phyloP scores from a whole-genome alignment of 78 protist genomes.

The Neovahlkampfia damariscottae region DNA sequence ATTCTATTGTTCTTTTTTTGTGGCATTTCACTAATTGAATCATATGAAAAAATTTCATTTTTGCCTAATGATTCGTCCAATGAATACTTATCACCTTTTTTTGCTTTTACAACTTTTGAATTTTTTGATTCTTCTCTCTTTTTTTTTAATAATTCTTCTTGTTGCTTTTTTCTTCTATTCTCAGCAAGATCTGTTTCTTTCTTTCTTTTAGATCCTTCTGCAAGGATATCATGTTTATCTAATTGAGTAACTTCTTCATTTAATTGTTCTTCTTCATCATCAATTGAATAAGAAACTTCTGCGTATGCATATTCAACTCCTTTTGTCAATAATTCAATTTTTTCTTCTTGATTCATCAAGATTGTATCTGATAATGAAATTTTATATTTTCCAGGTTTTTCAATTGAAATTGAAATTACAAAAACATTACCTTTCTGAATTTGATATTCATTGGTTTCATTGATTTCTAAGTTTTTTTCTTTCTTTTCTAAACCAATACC shows the following conservation, averaged over 20 bases:
- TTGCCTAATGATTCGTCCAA: not conserved
- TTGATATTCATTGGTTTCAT: not conserved
- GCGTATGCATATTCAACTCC: not conserved
- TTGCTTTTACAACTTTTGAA: too few species aligned
- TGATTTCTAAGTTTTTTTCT: not conserved
- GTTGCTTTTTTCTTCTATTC: not conserved
- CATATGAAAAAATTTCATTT: not conserved
- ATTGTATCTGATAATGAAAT: not conserved
- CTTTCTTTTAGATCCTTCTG: too few species aligned
- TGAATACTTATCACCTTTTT: not conserved
- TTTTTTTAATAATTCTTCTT: not conserved
- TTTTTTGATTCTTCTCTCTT: not conserved
- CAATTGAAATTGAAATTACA: too few species aligned
- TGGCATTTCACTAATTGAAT: not conserved
- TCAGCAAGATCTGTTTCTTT: not conserved
- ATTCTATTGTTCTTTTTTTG: slow-evolving; percentile 8
- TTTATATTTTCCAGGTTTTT: too few species aligned
- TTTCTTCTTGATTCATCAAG: not conserved
- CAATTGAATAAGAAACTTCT: not conserved
- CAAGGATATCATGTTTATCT: too few species aligned
- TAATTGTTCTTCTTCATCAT: not conserved
- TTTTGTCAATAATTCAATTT: slow-evolving; percentile 1
- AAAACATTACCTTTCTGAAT: too few species aligned
- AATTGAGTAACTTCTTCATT: too few species aligned
- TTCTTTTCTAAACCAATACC: slow-evolving; percentile 12